Evolutionary conservation across 2,329 filamentous ascomycete genomes (phyloP), one percentile per base, ranked within the genome.

Genomic region (Colletotrichum noveboracense): DNA sequence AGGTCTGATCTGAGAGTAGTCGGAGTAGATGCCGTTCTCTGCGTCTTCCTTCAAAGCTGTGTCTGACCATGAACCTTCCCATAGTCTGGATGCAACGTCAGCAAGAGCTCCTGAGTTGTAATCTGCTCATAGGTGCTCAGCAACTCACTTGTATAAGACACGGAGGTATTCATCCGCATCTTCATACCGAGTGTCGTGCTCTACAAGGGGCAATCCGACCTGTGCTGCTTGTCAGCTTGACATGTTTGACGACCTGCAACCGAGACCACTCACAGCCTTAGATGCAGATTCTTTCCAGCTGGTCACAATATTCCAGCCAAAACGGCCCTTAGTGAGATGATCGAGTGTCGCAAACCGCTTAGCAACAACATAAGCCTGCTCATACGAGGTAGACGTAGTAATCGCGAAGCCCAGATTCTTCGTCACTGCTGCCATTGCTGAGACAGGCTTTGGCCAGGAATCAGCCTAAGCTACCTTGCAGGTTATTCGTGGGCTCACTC

Each of bases 281-380:
- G 91, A 91, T 0, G 91, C 91, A 0, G 89, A 87, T 78, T 93
- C 92, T 79, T 91, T 91, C 82, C 82, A 84, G 1, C 80, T 80
- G 0, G 91, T 93, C 1, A 94, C 92, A 24, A 94, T 92, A 74
- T 94, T 94, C 92, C 91, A 93, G 0, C 90, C 91, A 48, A 93
- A 87, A 0, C 91, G 85, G 0, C 91, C 91, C 3, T 87, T 84
- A 0, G 91, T 93, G 55, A 93, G 83, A 80, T 93, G 91, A 71
- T 93, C 91, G 1, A 93, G 82, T 0, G 90, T 91, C 0, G 90
- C 91, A 73, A 93, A 92, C 0, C 91, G 85, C 80, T 92, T 92
- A 0, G 91, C 92, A 2, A 93, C 83, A 2, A 92, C 82, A 75
- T 92, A 93, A 0, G 91, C 91, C 0, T 90, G 89, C 76, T 93